A percentile compares a stretch with the other conserved stretches of the same genome.
Conservation (phyloP, 768 basidiomycete species). For the Hygrophorus pudorinus region DNA sequence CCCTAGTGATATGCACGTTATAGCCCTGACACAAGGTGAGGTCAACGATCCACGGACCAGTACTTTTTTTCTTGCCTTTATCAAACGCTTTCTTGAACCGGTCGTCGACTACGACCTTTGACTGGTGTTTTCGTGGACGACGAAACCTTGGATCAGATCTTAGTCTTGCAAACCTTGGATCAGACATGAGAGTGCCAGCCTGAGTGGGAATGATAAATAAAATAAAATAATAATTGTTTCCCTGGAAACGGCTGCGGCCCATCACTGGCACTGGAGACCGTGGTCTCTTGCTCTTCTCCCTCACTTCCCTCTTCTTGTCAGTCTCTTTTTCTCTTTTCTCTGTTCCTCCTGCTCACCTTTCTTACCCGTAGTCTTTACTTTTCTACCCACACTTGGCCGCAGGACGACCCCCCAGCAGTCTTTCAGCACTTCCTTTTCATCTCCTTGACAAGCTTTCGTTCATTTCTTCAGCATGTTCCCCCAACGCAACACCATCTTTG, state of each 20-base stretch:
- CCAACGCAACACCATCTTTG: conserved; percentile 23
- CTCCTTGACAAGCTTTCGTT: background rate
- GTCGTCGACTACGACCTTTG: conserved; percentile 84
- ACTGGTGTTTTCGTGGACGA: conserved; percentile 64
- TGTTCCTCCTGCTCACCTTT: conserved; percentile 5
- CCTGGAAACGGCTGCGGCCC: background rate
- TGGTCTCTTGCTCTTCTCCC: background rate
- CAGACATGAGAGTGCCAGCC: conserved; percentile 39
- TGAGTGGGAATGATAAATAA: background rate
- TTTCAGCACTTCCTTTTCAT: conserved; percentile 7
- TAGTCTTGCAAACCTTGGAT: conserved; percentile 81
- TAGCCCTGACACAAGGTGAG: background rate
- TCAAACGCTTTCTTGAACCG: conserved; percentile 79
- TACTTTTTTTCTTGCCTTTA: conserved; percentile 31
- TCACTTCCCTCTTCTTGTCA: conserved; percentile 7
- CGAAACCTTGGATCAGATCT: conserved; percentile 92
- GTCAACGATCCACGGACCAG: conserved; percentile 16
- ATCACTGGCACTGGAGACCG: background rate
- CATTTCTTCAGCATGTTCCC: conserved; percentile 32
- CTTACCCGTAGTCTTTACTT: conserved; percentile 11
- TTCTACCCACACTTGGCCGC: conserved; percentile 12
- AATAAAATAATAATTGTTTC: background rate
- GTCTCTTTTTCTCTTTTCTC: conserved; percentile 1
- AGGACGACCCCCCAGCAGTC: conserved; percentile 13
- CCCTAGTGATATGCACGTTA: conserved; percentile 15